Evolutionary conservation across 768 basidiomycete genomes (phyloP), one percentile per base, ranked within the genome.

Genomic region (Cubamyces lactineus): DNA sequence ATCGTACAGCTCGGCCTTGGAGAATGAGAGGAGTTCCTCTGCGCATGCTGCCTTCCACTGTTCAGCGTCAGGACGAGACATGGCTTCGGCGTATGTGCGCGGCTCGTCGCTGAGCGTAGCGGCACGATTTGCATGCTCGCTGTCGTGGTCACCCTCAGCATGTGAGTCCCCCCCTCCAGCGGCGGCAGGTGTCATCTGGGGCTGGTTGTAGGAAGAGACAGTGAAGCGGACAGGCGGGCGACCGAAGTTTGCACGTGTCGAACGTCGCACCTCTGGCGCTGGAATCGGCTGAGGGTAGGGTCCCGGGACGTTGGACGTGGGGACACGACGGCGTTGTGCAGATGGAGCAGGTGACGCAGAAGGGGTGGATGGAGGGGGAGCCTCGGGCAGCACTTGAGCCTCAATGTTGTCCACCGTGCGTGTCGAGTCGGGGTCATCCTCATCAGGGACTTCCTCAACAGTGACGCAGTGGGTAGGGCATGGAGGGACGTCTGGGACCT

Each of bases 21-120:
- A 48, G 42, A 63, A 58, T 5, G 62, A 23, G 38, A 43, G 43
- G 13, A 63, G 48, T 47, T 63, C 62, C n/a, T 51, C 28, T 23
- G 42, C 49, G 23, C 57, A 64, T 24, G 64, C 60, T 11, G 30
- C 38, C 53, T 66, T 51, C 67, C 63, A 65, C 26, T 38, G 41
- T 16, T 34, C 50, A 42, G 60, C 54, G 52, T 70, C 63, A 64
- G 72, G 42, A 56, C 58, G 63, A 63, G 70, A 13, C 70, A 72
- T 67, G 66, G 71, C 53, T 64, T 75, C 38, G 61, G 64, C 26
- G 40, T 65, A 61, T 9, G 65, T 59, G 38, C 42, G 28, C 23
- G 66, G 67, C 50, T 66, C 63, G 21, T 58, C 41, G 13, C 30
- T 40, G 38, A 54, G 43, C 16, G 46, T 43, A 19, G 40, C 13